Conservation (phyloP, 108 stramenopile genomes). For the Licmophora abbreviata region DNA sequence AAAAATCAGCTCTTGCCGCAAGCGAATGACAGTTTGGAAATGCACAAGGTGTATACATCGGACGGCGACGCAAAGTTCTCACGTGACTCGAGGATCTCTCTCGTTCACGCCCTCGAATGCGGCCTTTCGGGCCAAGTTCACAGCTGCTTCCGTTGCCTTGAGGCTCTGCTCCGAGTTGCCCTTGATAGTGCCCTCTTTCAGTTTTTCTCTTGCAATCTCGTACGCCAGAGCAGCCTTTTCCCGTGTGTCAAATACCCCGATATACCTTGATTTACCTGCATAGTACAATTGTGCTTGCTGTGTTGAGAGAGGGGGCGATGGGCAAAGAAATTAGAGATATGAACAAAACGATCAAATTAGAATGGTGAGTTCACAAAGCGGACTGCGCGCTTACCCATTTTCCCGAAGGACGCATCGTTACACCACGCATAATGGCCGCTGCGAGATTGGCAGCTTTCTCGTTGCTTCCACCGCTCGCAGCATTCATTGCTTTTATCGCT, state of each 20-base stretch:
- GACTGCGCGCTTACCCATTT: conserved; percentile 46
- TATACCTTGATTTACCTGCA: conserved; percentile 75
- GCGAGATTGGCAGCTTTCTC: conserved; percentile 65
- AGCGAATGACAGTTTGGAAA: no score
- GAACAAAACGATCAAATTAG: neutral
- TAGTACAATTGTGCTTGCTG: conserved; percentile 80
- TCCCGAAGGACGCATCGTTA: conserved; percentile 79
- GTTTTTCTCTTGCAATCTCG: conserved; percentile 69
- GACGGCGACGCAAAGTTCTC: neutral
- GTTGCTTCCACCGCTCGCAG: conserved; percentile 54
- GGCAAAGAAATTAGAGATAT: neutral
- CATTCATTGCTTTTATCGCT: conserved; percentile 41
- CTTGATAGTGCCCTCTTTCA: conserved; percentile 26
- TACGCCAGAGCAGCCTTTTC: conserved; percentile 73
- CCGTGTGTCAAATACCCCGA: conserved; percentile 74
- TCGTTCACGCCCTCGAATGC: conserved; percentile 83
- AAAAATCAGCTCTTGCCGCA: no score
- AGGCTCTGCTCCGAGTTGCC: conserved; percentile 24
- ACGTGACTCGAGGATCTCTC: conserved; percentile 9
- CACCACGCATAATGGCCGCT: conserved; percentile 65
- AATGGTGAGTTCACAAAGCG: conserved; percentile 1
- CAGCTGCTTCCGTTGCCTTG: conserved; percentile 60
- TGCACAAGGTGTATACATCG: no score
- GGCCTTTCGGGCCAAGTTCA: conserved; percentile 70
- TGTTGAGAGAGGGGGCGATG: neutral